These are phyloP conservation scores for Panaeolus papilionaceus DNA, from an alignment of 768 basidiomycete genomes.

Conservation along the genomic window DNA sequence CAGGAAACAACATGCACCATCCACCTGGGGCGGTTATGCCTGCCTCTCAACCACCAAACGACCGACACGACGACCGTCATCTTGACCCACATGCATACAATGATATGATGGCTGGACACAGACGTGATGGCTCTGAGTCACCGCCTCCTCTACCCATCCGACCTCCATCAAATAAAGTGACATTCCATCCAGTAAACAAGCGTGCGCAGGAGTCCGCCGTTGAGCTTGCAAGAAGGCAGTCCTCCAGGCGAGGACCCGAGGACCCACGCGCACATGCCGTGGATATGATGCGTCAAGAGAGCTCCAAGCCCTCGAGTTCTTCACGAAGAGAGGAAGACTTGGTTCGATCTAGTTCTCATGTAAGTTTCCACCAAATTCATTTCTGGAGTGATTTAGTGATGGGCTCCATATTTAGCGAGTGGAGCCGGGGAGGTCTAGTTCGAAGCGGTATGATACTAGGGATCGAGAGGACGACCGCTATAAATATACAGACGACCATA, in stretches of 20 bases:
- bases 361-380: slow-evolving; percentile 18
- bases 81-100: slow-evolving; percentile 11
- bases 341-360: slow-evolving; percentile 27
- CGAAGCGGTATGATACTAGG: slow-evolving; percentile 9
- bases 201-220: slow-evolving; percentile 22
- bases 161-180: slow-evolving; percentile 34
- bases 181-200: slow-evolving; percentile 33
- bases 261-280: slow-evolving; percentile 22
- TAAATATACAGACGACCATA: slow-evolving; percentile 29
- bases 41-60: slow-evolving; percentile 7
- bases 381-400: neutral
- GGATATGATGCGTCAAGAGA: slow-evolving; percentile 29
- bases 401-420: slow-evolving; percentile 9
- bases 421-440: neutral
- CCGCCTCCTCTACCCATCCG: slow-evolving; percentile 33
- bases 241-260: slow-evolving; percentile 25
- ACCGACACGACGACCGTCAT: slow-evolving; percentile 11
- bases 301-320: slow-evolving; percentile 24
- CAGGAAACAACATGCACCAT: neutral
- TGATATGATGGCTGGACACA: slow-evolving; percentile 8
- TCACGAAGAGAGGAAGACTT: slow-evolving; percentile 26
- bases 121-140: slow-evolving; percentile 30
- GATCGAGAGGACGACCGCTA: slow-evolving; percentile 27
- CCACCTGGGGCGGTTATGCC: slow-evolving; percentile 4
- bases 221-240: slow-evolving; percentile 28